These are phyloP conservation scores for Diaporthe capsici DNA, from an alignment of 2,329 filamentous ascomycete species.

Conservation along the genomic window DNA sequence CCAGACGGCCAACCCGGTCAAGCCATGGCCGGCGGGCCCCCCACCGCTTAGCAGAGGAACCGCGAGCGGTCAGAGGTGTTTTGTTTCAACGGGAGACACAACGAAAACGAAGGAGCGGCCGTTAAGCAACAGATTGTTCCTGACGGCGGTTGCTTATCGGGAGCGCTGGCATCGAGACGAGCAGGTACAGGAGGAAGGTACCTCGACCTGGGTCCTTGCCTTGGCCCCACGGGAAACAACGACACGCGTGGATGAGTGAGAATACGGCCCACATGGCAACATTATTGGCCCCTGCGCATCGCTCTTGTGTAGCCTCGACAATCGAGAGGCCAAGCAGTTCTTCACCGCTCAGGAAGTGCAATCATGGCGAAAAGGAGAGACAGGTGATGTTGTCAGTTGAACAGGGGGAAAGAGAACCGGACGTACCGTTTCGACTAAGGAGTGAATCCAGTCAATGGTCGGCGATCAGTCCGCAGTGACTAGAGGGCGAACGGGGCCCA, in stretches of 20 bases:
- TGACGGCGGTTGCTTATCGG: constrained; percentile 22
- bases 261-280: constrained; percentile 21
- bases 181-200: constrained; percentile 31
- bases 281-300: neutral
- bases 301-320: constrained; percentile 11
- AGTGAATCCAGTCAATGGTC: constrained; percentile 29
- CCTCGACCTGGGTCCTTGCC: constrained; percentile 12
- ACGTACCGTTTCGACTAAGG: constrained; percentile 39
- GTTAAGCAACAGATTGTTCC: constrained; percentile 17
- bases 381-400: neutral
- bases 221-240: neutral
- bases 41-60: constrained; percentile 16
- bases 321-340: neutral
- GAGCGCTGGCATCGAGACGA: constrained; percentile 7
- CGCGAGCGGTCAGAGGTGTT: constrained; percentile 30
- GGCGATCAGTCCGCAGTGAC: constrained; percentile 26
- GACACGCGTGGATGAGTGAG: constrained; percentile 16
- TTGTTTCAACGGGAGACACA: constrained; percentile 29
- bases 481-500: neutral
- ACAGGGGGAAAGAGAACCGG: neutral
- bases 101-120: constrained; percentile 34
- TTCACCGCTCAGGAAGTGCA: constrained; percentile 37
- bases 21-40: constrained; percentile 24
- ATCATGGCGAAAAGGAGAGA: neutral
- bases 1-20: constrained; percentile 33